Evolutionary conservation across 1,139 yeast species (phyloP).

Genomic region (Scheffersomyces segobiensis): DNA sequence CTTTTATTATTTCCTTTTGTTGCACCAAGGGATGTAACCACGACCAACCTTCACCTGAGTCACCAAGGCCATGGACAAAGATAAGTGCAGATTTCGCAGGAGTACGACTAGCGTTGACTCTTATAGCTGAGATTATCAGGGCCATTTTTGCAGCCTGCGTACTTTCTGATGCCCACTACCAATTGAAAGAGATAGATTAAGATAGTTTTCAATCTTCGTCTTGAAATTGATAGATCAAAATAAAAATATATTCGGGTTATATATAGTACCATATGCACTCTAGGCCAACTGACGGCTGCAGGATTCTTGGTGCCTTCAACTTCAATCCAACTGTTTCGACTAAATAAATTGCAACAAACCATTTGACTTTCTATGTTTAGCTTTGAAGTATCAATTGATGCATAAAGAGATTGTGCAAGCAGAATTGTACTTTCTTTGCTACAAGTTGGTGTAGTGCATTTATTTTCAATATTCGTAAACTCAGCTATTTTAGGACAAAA

Average conservation of each 20-base stretch:
- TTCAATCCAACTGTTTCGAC: too few relatives aligned
- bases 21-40: constrained; percentile 60
- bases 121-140: constrained; percentile 32
- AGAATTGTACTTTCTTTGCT: too few relatives aligned
- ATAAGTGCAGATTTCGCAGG: constrained; percentile 62
- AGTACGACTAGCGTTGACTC: constrained; percentile 45
- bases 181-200: too few relatives aligned
- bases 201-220: background rate
- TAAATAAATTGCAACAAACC: too few relatives aligned
- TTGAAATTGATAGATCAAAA: background rate
- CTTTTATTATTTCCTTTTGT: constrained; percentile 42
- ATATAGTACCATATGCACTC: background rate
- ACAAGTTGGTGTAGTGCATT: too few relatives aligned
- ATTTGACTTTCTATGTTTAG: too few relatives aligned
- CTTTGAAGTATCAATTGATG: too few relatives aligned
- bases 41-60: constrained; percentile 86
- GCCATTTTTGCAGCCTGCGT: background rate
- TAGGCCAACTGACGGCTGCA: background rate
- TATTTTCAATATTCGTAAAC: too few relatives aligned
- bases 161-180: background rate
- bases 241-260: too few relatives aligned
- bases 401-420: too few relatives aligned
- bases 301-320: background rate
- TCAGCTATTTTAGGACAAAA: too few relatives aligned
- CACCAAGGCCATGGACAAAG: constrained; percentile 90